Percentiles rank a stretch among this genome's conserved stretches.
Evolutionary conservation across 768 basidiomycete species (phyloP).

Genomic region (Artomyces pyxidatus): DNA sequence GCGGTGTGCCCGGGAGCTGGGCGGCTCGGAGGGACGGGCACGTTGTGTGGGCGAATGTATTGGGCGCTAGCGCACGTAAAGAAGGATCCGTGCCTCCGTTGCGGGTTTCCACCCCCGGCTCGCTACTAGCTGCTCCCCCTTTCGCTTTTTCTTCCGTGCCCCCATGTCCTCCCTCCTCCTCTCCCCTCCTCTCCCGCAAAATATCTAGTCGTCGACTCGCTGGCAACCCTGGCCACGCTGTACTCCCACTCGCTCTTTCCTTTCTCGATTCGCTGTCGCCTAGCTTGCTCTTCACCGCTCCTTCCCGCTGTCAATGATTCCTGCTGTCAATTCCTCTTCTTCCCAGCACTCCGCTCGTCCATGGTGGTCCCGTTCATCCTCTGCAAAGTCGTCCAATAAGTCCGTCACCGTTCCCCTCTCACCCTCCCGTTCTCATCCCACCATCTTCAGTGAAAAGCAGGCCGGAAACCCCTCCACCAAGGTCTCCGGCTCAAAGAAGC

Average conservation of each 20-base stretch:
- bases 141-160: not conserved
- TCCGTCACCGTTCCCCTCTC: constrained; percentile 6
- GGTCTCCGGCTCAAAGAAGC: constrained; percentile 26
- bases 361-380: constrained; percentile 29
- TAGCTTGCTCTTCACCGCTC: constrained; percentile 7
- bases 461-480: not conserved
- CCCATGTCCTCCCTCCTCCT: not conserved
- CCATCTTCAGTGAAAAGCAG: constrained; percentile 2
- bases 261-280: too few species aligned
- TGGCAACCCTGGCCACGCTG: not conserved
- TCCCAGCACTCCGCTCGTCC: constrained; percentile 16
- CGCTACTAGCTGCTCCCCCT: not conserved
- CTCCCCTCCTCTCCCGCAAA: not conserved
- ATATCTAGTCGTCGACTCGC: not conserved
- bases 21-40: not conserved
- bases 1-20: not conserved
- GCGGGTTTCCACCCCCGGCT: not conserved
- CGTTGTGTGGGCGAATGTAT: not conserved
- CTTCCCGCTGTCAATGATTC: constrained; percentile 18
- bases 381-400: constrained; percentile 19
- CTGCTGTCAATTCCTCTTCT: constrained; percentile 10
- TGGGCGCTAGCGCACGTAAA: not conserved
- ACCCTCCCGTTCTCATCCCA: not conserved
- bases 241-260: not conserved
- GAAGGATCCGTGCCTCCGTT: not conserved